Percentiles rank a stretch among this genome's conserved stretches.
phyloP scores from a whole-genome alignment of 2,329 filamentous ascomycete species.

The Alternaria sp. region DNA sequence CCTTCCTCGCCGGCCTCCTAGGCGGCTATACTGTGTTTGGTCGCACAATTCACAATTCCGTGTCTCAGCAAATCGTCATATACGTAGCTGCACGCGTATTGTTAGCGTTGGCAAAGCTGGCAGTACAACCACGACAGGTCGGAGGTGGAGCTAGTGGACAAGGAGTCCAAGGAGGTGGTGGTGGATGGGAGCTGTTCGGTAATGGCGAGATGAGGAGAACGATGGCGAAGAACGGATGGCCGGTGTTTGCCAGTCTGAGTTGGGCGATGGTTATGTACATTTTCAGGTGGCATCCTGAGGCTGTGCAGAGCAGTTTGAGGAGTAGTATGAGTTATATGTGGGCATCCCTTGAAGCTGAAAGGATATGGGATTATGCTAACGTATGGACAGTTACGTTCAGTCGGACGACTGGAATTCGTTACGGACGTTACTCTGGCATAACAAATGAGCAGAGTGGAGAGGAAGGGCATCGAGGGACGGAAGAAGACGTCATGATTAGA shows the following conservation, averaged over 20 bases:
- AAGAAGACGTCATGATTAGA: background rate
- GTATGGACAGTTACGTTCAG: slow-evolving; percentile 67
- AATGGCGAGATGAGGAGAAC: slow-evolving; percentile 47
- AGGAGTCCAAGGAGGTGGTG: slow-evolving; percentile 26
- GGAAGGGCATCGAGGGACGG: background rate
- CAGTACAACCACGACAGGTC: slow-evolving; percentile 67
- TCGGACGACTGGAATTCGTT: slow-evolving; percentile 89
- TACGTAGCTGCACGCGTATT: slow-evolving; percentile 95
- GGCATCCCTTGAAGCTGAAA: slow-evolving; percentile 39
- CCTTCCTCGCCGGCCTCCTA: slow-evolving; percentile 83
- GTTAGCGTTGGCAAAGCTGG: slow-evolving; percentile 81
- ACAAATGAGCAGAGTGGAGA: slow-evolving; percentile 59
- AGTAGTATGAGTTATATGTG: slow-evolving; percentile 99
- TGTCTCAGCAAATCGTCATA: slow-evolving; percentile 97
- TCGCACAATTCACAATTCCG: slow-evolving; percentile 74
- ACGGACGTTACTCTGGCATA: slow-evolving; percentile 84
- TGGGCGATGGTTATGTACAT: slow-evolving; percentile 97
- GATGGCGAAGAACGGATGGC: slow-evolving; percentile 75
- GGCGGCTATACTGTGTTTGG: slow-evolving; percentile 96
- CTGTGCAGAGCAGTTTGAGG: slow-evolving; percentile 86
- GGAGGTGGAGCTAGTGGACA: slow-evolving; percentile 32
- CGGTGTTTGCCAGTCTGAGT: slow-evolving; percentile 85
- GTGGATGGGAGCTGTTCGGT: slow-evolving; percentile 51
- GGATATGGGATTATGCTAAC: slow-evolving; percentile 19
- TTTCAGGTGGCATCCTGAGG: slow-evolving; percentile 90